Percentiles rank a stretch among this genome's conserved stretches.
Conservation (phyloP, 768 basidiomycete species). For the Trametes punicea region DNA sequence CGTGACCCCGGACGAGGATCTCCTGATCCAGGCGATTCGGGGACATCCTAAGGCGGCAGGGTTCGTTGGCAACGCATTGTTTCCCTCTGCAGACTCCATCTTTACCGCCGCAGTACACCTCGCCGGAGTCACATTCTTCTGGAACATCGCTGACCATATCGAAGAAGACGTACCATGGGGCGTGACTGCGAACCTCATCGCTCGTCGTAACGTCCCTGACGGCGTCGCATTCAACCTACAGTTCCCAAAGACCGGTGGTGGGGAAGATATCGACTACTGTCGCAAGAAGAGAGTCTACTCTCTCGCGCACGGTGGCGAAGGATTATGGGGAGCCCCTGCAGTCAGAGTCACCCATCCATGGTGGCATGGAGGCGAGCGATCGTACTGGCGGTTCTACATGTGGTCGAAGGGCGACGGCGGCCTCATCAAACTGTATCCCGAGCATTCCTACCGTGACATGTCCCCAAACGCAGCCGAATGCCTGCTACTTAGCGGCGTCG, state of each 20-base stretch:
- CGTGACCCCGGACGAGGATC: slow-evolving; percentile 38
- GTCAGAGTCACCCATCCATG: slow-evolving; percentile 56
- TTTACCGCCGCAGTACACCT: slow-evolving; percentile 55
- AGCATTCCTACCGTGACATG: slow-evolving; percentile 42
- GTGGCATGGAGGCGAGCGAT: slow-evolving; percentile 46
- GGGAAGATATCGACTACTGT: slow-evolving; percentile 62
- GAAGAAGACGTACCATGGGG: slow-evolving; percentile 50
- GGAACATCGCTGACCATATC: slow-evolving; percentile 56
- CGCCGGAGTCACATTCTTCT: slow-evolving; percentile 57
- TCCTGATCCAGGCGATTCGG: slow-evolving; percentile 46
- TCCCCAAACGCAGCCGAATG: slow-evolving; percentile 51
- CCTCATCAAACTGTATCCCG: slow-evolving; percentile 46
- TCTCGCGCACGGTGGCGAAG: slow-evolving; percentile 32
- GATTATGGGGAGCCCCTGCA: slow-evolving; percentile 46
- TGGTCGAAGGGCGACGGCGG: slow-evolving; percentile 58
- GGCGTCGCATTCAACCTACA: slow-evolving; percentile 42
- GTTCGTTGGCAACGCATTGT: slow-evolving; percentile 49
- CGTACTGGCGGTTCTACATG: slow-evolving; percentile 54
- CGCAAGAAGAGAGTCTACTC: slow-evolving; percentile 42
- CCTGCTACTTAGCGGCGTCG: slow-evolving; percentile 24
- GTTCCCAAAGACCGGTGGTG: slow-evolving; percentile 63
- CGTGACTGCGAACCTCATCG: slow-evolving; percentile 57
- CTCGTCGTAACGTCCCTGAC: slow-evolving; percentile 43
- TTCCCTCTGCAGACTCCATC: slow-evolving; percentile 45
- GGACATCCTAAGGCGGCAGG: slow-evolving; percentile 46